Conservation (phyloP, 2,329 filamentous ascomycete genomes). For the Knoxdaviesia capensis region DNA sequence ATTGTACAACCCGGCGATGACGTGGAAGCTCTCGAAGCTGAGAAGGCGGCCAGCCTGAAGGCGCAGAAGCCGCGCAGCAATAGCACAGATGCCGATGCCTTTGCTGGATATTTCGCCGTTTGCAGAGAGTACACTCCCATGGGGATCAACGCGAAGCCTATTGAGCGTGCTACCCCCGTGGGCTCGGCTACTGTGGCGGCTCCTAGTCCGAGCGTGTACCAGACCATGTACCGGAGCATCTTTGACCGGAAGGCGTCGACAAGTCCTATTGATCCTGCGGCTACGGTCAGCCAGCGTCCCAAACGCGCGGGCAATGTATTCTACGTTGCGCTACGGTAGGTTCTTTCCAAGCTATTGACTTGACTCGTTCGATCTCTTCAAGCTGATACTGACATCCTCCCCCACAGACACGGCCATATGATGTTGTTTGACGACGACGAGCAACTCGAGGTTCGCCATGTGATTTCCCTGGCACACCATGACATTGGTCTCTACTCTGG, state of each 20-base stretch:
- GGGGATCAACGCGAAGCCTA: slow-evolving; percentile 80
- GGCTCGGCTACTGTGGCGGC: slow-evolving; percentile 54
- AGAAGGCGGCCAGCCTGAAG: slow-evolving; percentile 35
- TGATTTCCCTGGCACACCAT: slow-evolving; percentile 82
- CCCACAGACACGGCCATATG: slow-evolving; percentile 65
- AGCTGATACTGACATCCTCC: slow-evolving; percentile 1
- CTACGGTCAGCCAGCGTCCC: slow-evolving; percentile 27
- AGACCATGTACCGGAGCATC: slow-evolving; percentile 92
- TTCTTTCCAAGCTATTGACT: slow-evolving; percentile 4
- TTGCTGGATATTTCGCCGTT: slow-evolving; percentile 87
- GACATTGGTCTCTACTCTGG: slow-evolving; percentile 71
- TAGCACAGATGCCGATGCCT: slow-evolving; percentile 49
- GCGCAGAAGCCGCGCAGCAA: slow-evolving; percentile 33
- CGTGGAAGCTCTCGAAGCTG: slow-evolving; percentile 38
- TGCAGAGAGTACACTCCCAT: slow-evolving; percentile 83
- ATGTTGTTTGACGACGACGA: slow-evolving; percentile 96
- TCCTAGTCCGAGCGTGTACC: slow-evolving; percentile 85
- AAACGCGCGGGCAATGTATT: slow-evolving; percentile 71
- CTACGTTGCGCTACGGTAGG: slow-evolving; percentile 71
- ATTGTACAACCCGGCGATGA: slow-evolving; percentile 44
- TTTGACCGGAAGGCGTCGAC: slow-evolving; percentile 55
- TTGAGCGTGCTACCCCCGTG: slow-evolving; percentile 64
- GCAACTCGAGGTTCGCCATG: slow-evolving; percentile 87
- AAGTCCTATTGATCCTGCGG: slow-evolving; percentile 26
- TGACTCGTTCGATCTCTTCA: not conserved